Percentiles rank a stretch among this genome's conserved stretches.
phyloP scores from a whole-genome alignment of 2,329 filamentous ascomycete genomes.

The Aspergillus brunneoviolaceus region DNA sequence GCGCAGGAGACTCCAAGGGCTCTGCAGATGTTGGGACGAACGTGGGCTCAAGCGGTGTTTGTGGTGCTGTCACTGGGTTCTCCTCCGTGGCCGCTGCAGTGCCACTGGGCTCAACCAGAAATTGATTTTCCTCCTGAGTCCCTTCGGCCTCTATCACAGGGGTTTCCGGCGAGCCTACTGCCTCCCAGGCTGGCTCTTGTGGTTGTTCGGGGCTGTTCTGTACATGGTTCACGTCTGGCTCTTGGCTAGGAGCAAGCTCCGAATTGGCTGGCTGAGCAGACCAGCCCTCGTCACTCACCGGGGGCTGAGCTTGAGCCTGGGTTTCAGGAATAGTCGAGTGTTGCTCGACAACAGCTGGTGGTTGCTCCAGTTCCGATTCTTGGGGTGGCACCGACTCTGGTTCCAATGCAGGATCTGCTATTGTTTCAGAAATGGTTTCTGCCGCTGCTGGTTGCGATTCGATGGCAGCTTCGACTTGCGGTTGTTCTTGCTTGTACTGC shows the following conservation, averaged over 20 bases:
- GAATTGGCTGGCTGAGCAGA: conserved; percentile 14
- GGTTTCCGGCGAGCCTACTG: conserved; percentile 14
- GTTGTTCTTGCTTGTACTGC: neutral
- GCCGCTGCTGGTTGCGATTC: conserved; percentile 9
- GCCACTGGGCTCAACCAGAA: conserved; percentile 6
- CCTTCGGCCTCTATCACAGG: conserved; percentile 10
- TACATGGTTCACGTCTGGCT: conserved; percentile 21
- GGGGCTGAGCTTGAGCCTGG: conserved; percentile 12
- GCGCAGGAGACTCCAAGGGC: conserved; percentile 29
- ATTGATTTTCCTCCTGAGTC: conserved; percentile 12
- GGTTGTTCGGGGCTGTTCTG: conserved; percentile 14
- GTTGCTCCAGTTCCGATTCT: conserved; percentile 19
- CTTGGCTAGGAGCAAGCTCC: conserved; percentile 17
- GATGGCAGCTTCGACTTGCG: neutral
- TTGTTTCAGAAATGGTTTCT: conserved; percentile 9
- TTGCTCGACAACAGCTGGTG: conserved; percentile 19
- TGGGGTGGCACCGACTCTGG: conserved; percentile 13
- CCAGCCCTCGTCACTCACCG: conserved; percentile 16
- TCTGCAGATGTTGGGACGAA: conserved; percentile 12
- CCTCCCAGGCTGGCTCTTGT: conserved; percentile 16
- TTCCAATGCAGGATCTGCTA: conserved; percentile 4
- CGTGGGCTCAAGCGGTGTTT: conserved; percentile 25
- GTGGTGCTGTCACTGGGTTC: conserved; percentile 24
- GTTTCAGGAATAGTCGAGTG: conserved; percentile 15
- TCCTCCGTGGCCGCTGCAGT: conserved; percentile 17